phyloP scores from a whole-genome alignment of 2,329 filamentous ascomycete genomes.

The Penicillium sp. region DNA sequence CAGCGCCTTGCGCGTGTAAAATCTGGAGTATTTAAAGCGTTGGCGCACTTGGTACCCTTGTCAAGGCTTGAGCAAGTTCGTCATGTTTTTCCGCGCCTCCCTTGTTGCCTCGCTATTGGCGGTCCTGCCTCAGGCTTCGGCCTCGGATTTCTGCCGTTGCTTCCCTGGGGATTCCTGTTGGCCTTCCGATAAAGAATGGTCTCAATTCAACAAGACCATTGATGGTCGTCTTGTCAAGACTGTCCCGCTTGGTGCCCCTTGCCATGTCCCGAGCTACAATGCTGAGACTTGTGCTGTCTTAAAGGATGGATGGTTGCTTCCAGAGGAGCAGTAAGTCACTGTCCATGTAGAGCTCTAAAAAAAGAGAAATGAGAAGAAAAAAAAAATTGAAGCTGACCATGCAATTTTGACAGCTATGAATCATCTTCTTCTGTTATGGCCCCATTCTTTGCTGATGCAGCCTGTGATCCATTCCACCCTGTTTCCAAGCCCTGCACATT shows the following conservation, averaged over 20 bases:
- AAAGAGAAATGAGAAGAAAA: no score
- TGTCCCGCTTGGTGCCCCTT: conserved; percentile 53
- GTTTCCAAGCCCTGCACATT: conserved; percentile 30
- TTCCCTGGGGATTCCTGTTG: conserved; percentile 56
- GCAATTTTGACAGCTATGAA: conserved; percentile 54
- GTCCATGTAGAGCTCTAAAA: no score
- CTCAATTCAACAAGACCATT: conserved; percentile 53
- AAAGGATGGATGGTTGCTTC: conserved; percentile 45
- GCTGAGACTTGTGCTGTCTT: conserved; percentile 45
- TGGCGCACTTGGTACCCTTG: not conserved
- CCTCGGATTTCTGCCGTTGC: conserved; percentile 42
- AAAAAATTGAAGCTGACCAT: not conserved
- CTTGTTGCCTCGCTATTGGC: conserved; percentile 4
- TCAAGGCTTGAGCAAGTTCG: not conserved
- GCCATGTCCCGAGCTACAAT: conserved; percentile 53
- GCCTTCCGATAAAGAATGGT: conserved; percentile 52
- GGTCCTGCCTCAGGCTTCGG: not conserved
- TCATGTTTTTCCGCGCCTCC: not conserved
- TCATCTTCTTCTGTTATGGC: conserved; percentile 46
- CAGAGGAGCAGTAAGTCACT: conserved; percentile 46
- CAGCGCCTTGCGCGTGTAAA: not conserved
- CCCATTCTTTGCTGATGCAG: conserved; percentile 40
- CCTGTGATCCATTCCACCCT: conserved; percentile 44
- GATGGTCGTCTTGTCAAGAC: conserved; percentile 54
- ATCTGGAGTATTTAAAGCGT: not conserved